Evolutionary conservation across 1,139 yeast species (phyloP).

Genomic region (Magnusiomyces suaveolens): DNA sequence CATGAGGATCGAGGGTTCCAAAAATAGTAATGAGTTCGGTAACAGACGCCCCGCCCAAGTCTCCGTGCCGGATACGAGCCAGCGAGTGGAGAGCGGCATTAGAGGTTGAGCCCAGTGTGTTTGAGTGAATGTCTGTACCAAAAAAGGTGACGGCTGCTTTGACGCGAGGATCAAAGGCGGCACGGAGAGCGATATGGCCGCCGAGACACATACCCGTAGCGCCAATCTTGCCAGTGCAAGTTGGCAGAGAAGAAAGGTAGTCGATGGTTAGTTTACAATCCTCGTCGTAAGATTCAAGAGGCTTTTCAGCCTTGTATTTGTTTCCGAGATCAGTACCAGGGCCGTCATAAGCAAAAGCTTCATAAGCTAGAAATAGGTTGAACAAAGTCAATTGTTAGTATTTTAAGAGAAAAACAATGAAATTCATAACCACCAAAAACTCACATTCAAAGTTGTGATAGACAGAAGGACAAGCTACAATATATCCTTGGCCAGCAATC

Average conservation of each 20-base stretch:
- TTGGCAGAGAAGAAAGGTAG: conserved; percentile 45
- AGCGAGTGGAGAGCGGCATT: conserved; percentile 50
- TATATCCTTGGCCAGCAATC: conserved; percentile 72
- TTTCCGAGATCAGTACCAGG: conserved; percentile 75
- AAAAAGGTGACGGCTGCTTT: conserved; percentile 66
- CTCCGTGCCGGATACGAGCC: conserved; percentile 42
- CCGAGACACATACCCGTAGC: conserved; percentile 86
- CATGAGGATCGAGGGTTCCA: conserved; percentile 74
- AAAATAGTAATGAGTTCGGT: conserved; percentile 60
- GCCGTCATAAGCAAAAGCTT: conserved; percentile 58
- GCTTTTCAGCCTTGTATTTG: conserved; percentile 54
- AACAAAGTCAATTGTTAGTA: no score
- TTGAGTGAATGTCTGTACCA: conserved; percentile 70
- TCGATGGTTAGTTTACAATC: conserved; percentile 59
- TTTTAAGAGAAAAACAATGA: no score
- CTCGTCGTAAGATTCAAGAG: conserved; percentile 65
- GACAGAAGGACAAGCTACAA: conserved; percentile 68
- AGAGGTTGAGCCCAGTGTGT: conserved; percentile 51
- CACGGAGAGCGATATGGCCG: conserved; percentile 71
- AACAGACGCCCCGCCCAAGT: conserved; percentile 30
- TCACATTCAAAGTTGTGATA: conserved; percentile 59
- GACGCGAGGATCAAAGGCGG: conserved; percentile 57
- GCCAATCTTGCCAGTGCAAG: conserved; percentile 67
- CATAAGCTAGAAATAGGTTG: conserved; percentile 32
- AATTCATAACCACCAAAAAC: background rate